Evolutionary conservation across 163 green algal species (phyloP).

Genomic region (Volvox carteri): DNA sequence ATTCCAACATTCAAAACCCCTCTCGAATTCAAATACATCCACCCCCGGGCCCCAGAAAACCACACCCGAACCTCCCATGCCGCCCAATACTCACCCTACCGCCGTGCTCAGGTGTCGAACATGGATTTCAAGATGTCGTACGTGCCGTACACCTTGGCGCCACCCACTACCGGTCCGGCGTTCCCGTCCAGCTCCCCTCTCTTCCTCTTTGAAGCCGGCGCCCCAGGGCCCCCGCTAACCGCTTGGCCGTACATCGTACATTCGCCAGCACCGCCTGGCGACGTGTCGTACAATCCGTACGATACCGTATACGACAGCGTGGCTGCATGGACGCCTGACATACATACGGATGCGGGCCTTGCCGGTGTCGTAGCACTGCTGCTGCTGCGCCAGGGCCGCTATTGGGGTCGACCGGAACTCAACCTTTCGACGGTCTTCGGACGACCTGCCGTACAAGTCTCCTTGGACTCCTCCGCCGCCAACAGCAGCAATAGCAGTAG

Average conservation of each 20-base stretch:
- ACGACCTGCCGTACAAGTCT: too few relatives aligned
- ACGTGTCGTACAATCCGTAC: neutral
- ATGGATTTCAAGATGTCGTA: conserved; percentile 8
- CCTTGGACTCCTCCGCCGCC: too few relatives aligned
- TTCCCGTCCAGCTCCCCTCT: neutral
- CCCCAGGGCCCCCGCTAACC: neutral
- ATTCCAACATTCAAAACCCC: too few relatives aligned
- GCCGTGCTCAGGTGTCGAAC: neutral
- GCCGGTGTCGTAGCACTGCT: neutral
- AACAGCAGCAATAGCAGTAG: neutral
- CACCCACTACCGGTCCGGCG: neutral
- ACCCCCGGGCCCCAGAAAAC: neutral
- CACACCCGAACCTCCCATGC: neutral
- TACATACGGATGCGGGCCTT: neutral
- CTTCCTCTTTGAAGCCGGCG: conserved; percentile 44
- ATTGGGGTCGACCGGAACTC: too few relatives aligned
- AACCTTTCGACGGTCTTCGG: too few relatives aligned
- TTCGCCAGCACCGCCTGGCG: conserved; percentile 1
- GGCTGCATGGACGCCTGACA: conserved; percentile 3
- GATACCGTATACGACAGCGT: neutral
- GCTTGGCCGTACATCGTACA: conserved; percentile 56
- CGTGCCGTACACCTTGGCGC: conserved; percentile 16
- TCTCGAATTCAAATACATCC: too few relatives aligned
- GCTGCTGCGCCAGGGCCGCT: too few relatives aligned
- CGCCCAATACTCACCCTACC: neutral